Evolutionary conservation across 257 asterid species (phyloP), one percentile per base, ranked within the genome.

Genomic region (Eucommia ulmoides): DNA sequence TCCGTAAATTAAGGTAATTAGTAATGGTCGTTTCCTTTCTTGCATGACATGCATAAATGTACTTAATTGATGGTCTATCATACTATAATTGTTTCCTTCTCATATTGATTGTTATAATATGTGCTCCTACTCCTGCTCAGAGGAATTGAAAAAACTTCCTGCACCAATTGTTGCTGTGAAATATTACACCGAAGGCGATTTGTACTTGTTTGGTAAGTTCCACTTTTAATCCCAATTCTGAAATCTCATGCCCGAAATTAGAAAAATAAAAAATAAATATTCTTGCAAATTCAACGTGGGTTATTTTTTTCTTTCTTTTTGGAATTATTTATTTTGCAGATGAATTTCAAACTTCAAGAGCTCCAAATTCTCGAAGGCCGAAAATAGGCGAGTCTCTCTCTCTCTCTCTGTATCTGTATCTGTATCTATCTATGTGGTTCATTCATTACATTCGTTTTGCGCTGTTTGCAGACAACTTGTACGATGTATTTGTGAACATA

Each of bases 191-290:
- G 82, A 74, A 74, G 95, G 83, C 10, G 94, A 91, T 71, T 64
- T 91, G 24, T 86, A 91, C 74, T 75, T 91, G 77, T 91, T 91
- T 48, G 99, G 99, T 91, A 59, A 74, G 92, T 59, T 2, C 41
- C 47, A 55, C 23, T 65, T 53, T 38, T 59, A 20, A 23, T 25
- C 38, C 44, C 45, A n/a, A n/a, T n/a, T 23, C 1, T 51, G 14
- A 4, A 45, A 22, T 18, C 25, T 51, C 19, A 24, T 45, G 20
- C 47, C 22, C n/a, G n/a, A n/a, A n/a, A n/a, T n/a, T n/a, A n/a
- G n/a, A n/a, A n/a, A n/a, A n/a, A n/a, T n/a, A n/a, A n/a, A n/a
- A n/a, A n/a, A n/a, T n/a, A n/a, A n/a, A n/a, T n/a, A n/a, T n/a
- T n/a, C n/a, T n/a, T n/a, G n/a, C n/a, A n/a, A n/a, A n/a, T n/a